These are phyloP conservation scores for Phlegmacium glaucopus DNA, from an alignment of 768 basidiomycete species.

Conservation along the genomic window DNA sequence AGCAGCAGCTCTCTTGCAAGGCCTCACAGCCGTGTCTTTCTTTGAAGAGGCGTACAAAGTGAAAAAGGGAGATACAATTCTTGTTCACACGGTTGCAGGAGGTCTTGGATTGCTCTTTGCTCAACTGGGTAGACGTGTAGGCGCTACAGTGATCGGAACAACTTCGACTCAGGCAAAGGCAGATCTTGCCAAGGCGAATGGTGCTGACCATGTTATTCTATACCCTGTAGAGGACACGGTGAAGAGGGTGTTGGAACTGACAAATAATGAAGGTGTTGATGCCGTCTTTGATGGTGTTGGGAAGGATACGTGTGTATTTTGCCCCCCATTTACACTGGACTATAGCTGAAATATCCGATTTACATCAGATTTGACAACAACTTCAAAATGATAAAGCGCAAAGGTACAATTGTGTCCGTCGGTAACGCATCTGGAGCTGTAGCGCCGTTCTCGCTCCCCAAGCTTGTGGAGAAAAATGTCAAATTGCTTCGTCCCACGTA, in stretches of 20 bases:
- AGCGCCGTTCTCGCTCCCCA: constrained; percentile 69
- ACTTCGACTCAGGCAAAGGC: constrained; percentile 86
- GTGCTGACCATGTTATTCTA: constrained; percentile 85
- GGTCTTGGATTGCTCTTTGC: constrained; percentile 73
- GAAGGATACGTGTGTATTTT: constrained; percentile 75
- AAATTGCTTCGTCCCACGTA: constrained; percentile 76
- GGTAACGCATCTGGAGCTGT: constrained; percentile 92
- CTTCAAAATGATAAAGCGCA: constrained; percentile 78
- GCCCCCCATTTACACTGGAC: neutral
- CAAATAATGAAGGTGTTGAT: constrained; percentile 77
- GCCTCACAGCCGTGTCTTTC: constrained; percentile 73
- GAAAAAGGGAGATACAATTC: constrained; percentile 72
- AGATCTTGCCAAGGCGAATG: constrained; percentile 69
- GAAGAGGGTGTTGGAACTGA: constrained; percentile 67
- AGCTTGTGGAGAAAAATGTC: constrained; percentile 78
- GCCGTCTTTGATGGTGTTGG: constrained; percentile 96
- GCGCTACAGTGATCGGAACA: constrained; percentile 91
- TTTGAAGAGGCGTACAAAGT: constrained; percentile 85
- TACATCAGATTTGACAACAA: constrained; percentile 66
- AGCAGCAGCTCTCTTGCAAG: constrained; percentile 70
- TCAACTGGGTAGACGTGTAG: constrained; percentile 67
- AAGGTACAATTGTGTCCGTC: constrained; percentile 86
- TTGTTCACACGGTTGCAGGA: constrained; percentile 91
- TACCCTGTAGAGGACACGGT: constrained; percentile 77
- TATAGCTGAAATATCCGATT: neutral